Conservation (phyloP, 768 basidiomycete genomes). For the Multifurca ochricompacta region DNA sequence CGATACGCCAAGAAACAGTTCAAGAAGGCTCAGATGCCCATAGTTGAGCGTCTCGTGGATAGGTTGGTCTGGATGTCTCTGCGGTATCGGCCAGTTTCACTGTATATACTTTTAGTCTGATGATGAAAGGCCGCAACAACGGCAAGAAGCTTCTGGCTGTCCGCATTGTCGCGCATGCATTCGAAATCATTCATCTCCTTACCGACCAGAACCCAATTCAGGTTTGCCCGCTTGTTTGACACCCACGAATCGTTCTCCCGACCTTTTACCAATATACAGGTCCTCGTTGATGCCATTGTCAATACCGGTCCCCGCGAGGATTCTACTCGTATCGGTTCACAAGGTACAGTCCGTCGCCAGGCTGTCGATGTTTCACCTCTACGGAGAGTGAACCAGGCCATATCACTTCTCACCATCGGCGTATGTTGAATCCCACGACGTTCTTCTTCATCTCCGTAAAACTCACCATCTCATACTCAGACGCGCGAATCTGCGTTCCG, state of each 20-base stretch:
- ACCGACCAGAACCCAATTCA: slow-evolving; percentile 99
- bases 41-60: slow-evolving; percentile 98
- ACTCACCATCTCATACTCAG: slow-evolving; percentile 33
- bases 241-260: neutral
- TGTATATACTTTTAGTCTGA: slow-evolving; percentile 50
- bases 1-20: slow-evolving; percentile 99
- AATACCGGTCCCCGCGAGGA: slow-evolving; percentile 99
- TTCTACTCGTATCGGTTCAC: slow-evolving; percentile 98
- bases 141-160: slow-evolving; percentile 99
- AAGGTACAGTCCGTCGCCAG: slow-evolving; percentile 99
- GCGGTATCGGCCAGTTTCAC: neutral
- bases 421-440: slow-evolving; percentile 42
- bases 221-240: slow-evolving; percentile 37
- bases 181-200: slow-evolving; percentile 99
- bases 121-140: slow-evolving; percentile 99
- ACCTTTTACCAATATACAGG: slow-evolving; percentile 34
- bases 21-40: slow-evolving; percentile 99
- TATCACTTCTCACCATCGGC: slow-evolving; percentile 91
- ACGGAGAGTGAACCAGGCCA: slow-evolving; percentile 95
- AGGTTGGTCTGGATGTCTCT: slow-evolving; percentile 43
- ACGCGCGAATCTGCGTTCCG: slow-evolving; percentile 99
- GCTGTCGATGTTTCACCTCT: slow-evolving; percentile 99
- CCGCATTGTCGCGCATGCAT: slow-evolving; percentile 98
- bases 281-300: slow-evolving; percentile 96
- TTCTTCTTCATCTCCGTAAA: neutral